Evolutionary conservation across 352 stramenopile genomes (phyloP).

Genomic region (Phytophthora aleatoria): DNA sequence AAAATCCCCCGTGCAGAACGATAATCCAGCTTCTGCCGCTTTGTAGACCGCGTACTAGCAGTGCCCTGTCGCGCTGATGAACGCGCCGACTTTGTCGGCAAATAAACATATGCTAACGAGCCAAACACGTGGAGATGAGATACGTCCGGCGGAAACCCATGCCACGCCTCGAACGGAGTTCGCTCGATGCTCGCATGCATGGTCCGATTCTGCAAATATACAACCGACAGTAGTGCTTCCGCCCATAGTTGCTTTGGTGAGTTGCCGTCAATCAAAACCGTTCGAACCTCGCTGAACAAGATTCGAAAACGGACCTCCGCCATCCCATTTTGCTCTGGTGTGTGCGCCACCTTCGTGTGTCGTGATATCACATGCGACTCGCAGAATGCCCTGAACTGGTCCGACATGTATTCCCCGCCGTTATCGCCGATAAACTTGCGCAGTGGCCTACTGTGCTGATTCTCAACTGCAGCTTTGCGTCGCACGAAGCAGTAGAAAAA

Average conservation of each 20-base stretch:
- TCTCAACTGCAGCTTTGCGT: constrained; percentile 4
- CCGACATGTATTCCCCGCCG: constrained; percentile 5
- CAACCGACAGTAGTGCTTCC: constrained; percentile 3
- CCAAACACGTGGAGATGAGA: constrained; percentile 5
- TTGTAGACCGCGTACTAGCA: not conserved
- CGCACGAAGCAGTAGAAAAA: constrained; percentile 1
- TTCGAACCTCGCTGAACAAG: constrained; percentile 2
- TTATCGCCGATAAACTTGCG: constrained; percentile 2
- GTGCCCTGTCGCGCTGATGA: not conserved
- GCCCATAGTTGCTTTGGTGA: constrained; percentile 9
- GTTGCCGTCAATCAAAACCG: not conserved
- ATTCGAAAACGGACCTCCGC: constrained; percentile 3
- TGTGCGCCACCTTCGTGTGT: not conserved
- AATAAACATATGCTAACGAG: constrained; percentile 5
- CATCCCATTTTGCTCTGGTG: constrained; percentile 4
- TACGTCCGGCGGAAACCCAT: not conserved
- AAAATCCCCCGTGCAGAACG: not conserved
- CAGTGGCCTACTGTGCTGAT: not conserved
- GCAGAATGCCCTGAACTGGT: not conserved
- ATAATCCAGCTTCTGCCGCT: not conserved
- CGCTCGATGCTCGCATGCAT: constrained; percentile 3
- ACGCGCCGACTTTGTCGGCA: not conserved
- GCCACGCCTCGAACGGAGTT: not conserved
- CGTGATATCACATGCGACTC: not conserved
- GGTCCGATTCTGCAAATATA: constrained; percentile 11